Conservation (phyloP, 768 basidiomycete genomes). For the Auricularia sp. region DNA sequence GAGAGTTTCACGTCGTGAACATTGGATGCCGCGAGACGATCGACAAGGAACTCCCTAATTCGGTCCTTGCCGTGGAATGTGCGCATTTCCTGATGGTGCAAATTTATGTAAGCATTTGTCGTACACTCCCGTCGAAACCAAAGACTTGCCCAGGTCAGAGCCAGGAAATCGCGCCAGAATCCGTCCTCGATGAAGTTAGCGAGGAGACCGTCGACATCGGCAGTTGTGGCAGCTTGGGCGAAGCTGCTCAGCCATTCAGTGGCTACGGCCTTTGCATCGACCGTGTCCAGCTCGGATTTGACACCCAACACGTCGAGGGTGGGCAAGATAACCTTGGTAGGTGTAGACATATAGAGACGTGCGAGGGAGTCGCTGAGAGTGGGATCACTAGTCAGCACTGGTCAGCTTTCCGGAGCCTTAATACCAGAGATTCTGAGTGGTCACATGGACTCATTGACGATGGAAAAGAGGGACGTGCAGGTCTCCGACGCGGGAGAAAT, state of each 20-base stretch:
- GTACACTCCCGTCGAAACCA: neutral
- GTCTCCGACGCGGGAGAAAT: too few relatives aligned
- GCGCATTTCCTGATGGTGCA: conserved; percentile 28
- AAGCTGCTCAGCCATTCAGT: conserved; percentile 20
- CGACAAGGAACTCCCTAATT: conserved; percentile 36
- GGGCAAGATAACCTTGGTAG: neutral
- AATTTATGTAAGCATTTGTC: neutral
- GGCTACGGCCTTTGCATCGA: conserved; percentile 19
- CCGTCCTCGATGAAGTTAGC: conserved; percentile 24
- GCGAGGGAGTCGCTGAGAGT: too few relatives aligned
- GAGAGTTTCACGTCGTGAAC: conserved; percentile 5
- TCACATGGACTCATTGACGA: too few relatives aligned
- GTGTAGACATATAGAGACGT: neutral
- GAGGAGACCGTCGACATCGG: conserved; percentile 18
- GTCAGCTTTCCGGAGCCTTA: too few relatives aligned
- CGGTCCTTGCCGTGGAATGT: conserved; percentile 36
- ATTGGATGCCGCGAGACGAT: conserved; percentile 26
- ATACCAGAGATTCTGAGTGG: too few relatives aligned
- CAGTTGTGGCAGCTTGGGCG: conserved; percentile 6
- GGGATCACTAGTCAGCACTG: too few relatives aligned
- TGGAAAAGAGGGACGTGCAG: too few relatives aligned
- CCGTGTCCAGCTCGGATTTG: neutral
- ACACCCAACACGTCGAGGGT: conserved; percentile 1
- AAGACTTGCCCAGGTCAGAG: conserved; percentile 40
- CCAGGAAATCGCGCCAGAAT: conserved; percentile 53